phyloP scores from a whole-genome alignment of 2,329 filamentous ascomycete species.

The Penicillium sp. region DNA sequence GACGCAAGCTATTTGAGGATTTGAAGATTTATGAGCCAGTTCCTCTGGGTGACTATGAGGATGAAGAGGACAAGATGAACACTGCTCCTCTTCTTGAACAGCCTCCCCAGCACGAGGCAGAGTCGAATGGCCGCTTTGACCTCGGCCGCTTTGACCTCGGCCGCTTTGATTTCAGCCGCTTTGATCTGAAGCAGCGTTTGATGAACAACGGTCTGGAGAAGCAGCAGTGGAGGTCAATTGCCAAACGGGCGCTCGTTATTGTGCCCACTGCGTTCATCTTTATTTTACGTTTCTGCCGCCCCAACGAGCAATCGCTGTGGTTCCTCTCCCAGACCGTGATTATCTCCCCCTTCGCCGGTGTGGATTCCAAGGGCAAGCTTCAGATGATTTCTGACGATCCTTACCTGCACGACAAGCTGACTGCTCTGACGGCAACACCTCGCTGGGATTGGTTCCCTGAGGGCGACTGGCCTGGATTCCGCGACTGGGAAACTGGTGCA shows the following conservation, averaged over 20 bases:
- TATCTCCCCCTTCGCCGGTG: constrained; percentile 21
- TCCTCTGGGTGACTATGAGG: constrained; percentile 20
- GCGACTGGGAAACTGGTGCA: constrained; percentile 23
- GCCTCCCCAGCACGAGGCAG: neutral
- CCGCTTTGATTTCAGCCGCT: neutral
- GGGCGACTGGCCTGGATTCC: constrained; percentile 20
- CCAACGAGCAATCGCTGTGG: constrained; percentile 24
- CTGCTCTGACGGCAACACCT: constrained; percentile 17
- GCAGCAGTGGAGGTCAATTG: constrained; percentile 11
- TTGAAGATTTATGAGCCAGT: constrained; percentile 20
- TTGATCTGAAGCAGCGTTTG: neutral
- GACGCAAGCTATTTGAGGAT: constrained; percentile 9
- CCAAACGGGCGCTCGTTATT: constrained; percentile 26
- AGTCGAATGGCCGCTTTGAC: neutral
- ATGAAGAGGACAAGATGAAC: constrained; percentile 18
- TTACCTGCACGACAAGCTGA: constrained; percentile 17
- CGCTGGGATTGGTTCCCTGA: constrained; percentile 25
- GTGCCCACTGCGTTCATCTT: constrained; percentile 26
- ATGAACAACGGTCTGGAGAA: neutral
- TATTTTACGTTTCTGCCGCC: constrained; percentile 32
- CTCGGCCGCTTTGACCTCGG: neutral
- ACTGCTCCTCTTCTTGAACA: constrained; percentile 16
- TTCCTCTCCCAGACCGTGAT: constrained; percentile 25
- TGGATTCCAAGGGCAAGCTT: constrained; percentile 17
- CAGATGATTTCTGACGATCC: constrained; percentile 14